phyloP scores from a whole-genome alignment of 257 asterid species.

The Jaltomata sinuosa region DNA sequence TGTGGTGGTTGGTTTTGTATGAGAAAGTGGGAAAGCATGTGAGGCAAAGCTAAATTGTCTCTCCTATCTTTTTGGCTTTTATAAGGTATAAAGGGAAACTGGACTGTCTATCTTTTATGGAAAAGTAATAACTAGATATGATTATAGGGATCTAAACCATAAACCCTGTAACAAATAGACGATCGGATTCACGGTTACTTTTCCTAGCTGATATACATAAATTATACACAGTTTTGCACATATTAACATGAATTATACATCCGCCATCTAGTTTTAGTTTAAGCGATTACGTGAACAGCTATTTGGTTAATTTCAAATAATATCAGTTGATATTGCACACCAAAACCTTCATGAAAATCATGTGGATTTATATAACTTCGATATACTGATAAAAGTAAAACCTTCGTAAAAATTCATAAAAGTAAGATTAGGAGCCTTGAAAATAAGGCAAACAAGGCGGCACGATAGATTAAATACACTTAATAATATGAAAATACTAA shows the following conservation, averaged over 20 bases:
- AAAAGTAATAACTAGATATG: background rate
- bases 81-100: constrained; percentile 49
- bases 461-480: background rate
- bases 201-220: background rate
- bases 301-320: background rate
- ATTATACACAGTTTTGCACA: background rate
- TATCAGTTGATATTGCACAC: background rate
- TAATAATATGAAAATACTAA: background rate
- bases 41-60: constrained; percentile 84
- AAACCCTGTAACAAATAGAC: background rate
- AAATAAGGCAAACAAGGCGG: background rate
- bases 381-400: too few species aligned
- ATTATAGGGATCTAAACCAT: background rate
- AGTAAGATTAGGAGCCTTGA: background rate
- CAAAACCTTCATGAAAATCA: background rate
- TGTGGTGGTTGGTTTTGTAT: constrained; percentile 67
- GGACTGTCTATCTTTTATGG: constrained; percentile 47
- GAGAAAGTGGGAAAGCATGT: constrained; percentile 72
- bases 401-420: background rate
- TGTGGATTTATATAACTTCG: background rate
- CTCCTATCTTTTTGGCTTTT: constrained; percentile 16
- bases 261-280: background rate
- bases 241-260: background rate
- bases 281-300: background rate
- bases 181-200: background rate